Evolutionary conservation across 768 basidiomycete genomes (phyloP), one percentile per base, ranked within the genome.

Genomic region (Cystofilobasidium ferigula): DNA sequence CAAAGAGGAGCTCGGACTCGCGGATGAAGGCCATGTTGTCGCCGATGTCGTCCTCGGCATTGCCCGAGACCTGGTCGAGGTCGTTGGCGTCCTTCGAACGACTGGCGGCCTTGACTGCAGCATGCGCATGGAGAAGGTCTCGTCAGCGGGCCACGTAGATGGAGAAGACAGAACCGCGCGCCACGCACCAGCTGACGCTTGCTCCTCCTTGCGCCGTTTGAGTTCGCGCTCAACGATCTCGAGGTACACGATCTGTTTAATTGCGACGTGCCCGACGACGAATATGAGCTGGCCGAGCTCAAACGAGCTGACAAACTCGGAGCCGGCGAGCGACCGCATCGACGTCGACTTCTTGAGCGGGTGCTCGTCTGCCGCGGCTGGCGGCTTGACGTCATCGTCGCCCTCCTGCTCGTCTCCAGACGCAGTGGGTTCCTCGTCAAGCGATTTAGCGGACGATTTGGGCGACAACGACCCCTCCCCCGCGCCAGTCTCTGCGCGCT

Each of bases 31-130:
- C 85, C 43, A 99, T 87, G 12, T 86, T 82, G 65, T 99, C 95
- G 18, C 92, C 95, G 70, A 97, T 94, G 72, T 99, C 95, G 73
- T 99, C 95, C 75, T 99, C 95, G 5, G 91, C 91, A 72, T 93
- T 94, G 8, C 95, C 95, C 10, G 88, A 91, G 13, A 98, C 94
- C 71, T 94, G 92, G 70, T 99, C 95, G 0, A 98, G 84, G 73
- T 99, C 95, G 30, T 67, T 67, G 20, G 78, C 80, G 43, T 81
- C 77, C 66, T 80, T 88, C 40, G 81, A 63, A 72, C 79, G 73
- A 34, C 70, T 71, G 7, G 73, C 73, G 13, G 73, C 79, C 73
- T 88, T 89, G 58, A 85, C 87, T 71, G 82, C 6, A 63, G 51
- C 24, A 30, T 16, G 26, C 13, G 18, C 12, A 12, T 18, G 16